Evolutionary conservation across 2,329 filamentous ascomycete species (phyloP), one percentile per base, ranked within the genome.

Genomic region (Diaporthe ilicicola): DNA sequence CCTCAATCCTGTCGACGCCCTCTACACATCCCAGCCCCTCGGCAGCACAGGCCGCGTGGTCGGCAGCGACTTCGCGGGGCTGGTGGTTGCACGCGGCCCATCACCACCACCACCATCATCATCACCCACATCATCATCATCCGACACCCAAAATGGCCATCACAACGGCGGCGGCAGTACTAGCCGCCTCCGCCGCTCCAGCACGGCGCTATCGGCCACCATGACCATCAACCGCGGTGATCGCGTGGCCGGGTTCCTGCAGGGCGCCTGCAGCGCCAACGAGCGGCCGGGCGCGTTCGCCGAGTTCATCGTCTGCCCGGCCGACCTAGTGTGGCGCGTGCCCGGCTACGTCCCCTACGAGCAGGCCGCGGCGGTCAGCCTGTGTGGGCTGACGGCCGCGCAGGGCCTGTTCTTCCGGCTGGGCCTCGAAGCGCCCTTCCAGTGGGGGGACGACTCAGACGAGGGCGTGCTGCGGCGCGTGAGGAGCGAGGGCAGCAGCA

Each of bases 221-320:
- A 15, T 4, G 37, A 50, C 2, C 75, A 77, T 67, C 6, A 75
- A 77, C 46, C 10, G 69, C 3, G 83, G 82, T 5, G 53, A 77
- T 2, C 76, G 78, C 4, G 82, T 85, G 0, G 77, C 82, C 1
- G 82, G 83, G 0, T 84, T 84, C 48, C 75, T 84, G 0, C 83
- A 85, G 70, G 84, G 83, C 19, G 83, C 82, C 1, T 82, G 79
- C 67, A 82, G 79, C 15, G 75, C 77, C 8, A 85, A 85, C 64
- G 78, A 82, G 5, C 79, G 82, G 0, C 82, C 83, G 0, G 84
- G 84, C 8, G 83, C 83, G 0, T 86, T 86, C 73, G 80, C 84
- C 1, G 83, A 86, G 67, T 84, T 81, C 59, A 70, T 84, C 12
- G 74, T 70, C 0, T 69, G 77, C 0, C 76, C 78, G 0, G 78